Percentiles rank a stretch among this genome's conserved stretches.
Conservation (phyloP, 2,329 filamentous ascomycete genomes). For the Epicoccum sorghinum region DNA sequence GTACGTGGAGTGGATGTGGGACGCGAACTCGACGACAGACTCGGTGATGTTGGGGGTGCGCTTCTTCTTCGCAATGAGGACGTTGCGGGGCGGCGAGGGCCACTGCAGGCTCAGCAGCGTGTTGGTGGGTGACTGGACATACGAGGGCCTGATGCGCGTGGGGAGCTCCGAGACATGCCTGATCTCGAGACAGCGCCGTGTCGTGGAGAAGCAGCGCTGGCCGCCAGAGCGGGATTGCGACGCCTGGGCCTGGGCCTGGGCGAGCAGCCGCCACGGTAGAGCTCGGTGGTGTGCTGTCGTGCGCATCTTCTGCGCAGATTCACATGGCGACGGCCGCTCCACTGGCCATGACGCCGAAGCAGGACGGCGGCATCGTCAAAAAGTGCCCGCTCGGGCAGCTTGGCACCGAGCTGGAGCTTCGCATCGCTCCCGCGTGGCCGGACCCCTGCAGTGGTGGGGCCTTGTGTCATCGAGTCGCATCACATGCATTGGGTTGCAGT, state of each 20-base stretch:
- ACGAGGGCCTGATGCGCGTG: constrained; percentile 41
- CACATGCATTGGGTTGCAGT: constrained; percentile 5
- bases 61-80: constrained; percentile 72
- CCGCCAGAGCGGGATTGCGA: not conserved
- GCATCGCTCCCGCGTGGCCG: constrained; percentile 3
- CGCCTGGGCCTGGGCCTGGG: constrained; percentile 2
- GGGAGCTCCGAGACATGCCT: constrained; percentile 42
- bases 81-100: constrained; percentile 70
- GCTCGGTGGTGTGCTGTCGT: constrained; percentile 25
- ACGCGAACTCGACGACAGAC: constrained; percentile 64
- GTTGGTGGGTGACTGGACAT: constrained; percentile 61
- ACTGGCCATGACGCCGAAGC: not conserved
- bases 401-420: constrained; percentile 2
- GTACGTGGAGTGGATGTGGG: constrained; percentile 80
- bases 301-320: not conserved
- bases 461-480: not conserved
- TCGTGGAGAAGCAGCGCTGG: constrained; percentile 35
- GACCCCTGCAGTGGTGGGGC: constrained; percentile 12
- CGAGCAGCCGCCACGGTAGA: constrained; percentile 31
- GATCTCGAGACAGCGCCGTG: constrained; percentile 28
- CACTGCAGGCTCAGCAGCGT: constrained; percentile 71
- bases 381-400: constrained; percentile 1
- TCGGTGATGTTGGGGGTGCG: constrained; percentile 61
- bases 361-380: not conserved
- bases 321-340: not conserved